Evolutionary conservation across 306 rosid genomes (phyloP).

Genomic region (Styphnolobium japonicum): DNA sequence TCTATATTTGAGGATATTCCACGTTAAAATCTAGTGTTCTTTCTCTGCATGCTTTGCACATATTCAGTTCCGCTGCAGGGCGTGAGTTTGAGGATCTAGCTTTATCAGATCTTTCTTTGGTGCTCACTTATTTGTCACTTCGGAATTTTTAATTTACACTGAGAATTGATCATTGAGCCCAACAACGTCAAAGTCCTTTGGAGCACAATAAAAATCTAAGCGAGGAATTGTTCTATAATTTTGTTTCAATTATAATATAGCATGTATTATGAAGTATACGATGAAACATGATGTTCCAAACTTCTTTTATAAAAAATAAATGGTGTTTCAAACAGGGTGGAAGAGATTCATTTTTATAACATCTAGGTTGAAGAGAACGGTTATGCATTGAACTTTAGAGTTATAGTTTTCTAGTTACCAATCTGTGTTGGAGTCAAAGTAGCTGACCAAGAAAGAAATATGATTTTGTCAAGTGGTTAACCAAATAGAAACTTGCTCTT

Average conservation of each 20-base stretch:
- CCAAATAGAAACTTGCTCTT: neutral
- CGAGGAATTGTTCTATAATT: too few species aligned
- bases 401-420: neutral
- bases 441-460: neutral
- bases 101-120: too few species aligned
- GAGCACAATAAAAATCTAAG: neutral
- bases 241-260: neutral
- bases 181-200: neutral
- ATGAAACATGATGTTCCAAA: neutral
- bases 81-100: too few species aligned
- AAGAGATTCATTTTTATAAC: neutral
- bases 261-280: neutral
- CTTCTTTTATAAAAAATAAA: too few species aligned
- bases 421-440: too few species aligned
- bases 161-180: too few species aligned
- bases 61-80: too few species aligned
- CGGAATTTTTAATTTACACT: too few species aligned
- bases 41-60: too few species aligned
- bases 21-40: too few species aligned
- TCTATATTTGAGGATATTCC: too few species aligned
- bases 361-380: constrained; percentile 21
- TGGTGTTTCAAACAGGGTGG: neutral
- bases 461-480: neutral
- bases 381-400: neutral
- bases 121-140: too few species aligned